phyloP scores from a whole-genome alignment of 1,284 basidiomycete species.

The Inonotus hispidus region DNA sequence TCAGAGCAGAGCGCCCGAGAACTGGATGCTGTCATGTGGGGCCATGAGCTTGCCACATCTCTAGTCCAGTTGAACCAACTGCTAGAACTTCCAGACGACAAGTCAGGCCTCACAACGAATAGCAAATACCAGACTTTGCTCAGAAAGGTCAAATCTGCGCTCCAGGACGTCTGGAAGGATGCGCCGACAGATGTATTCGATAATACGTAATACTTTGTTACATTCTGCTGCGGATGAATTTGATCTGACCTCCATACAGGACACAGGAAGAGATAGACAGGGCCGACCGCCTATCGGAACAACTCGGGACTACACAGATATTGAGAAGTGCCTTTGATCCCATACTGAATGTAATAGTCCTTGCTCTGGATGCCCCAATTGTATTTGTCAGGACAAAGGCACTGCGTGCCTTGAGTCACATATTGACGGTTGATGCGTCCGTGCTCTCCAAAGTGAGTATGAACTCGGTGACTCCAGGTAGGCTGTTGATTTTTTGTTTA shows the following conservation, averaged over 20 bases:
- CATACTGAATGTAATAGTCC: conserved; percentile 71
- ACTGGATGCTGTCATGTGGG: conserved; percentile 65
- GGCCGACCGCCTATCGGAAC: conserved; percentile 65
- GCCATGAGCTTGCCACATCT: conserved; percentile 64
- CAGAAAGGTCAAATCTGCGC: conserved; percentile 48
- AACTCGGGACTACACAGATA: conserved; percentile 69
- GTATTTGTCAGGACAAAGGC: conserved; percentile 92
- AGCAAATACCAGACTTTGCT: conserved; percentile 44
- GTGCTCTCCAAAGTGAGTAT: conserved; percentile 65
- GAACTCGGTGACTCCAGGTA: neutral
- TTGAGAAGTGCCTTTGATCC: conserved; percentile 75
- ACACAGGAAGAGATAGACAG: conserved; percentile 62
- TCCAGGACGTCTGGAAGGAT: conserved; percentile 67
- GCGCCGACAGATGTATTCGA: conserved; percentile 66
- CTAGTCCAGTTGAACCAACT: conserved; percentile 48
- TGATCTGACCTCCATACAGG: conserved; percentile 28
- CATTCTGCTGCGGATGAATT: neutral
- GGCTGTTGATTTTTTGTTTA: conserved; percentile 26
- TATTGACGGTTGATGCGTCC: conserved; percentile 82
- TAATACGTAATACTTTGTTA: conserved; percentile 47
- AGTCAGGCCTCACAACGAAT: conserved; percentile 25
- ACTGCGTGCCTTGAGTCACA: conserved; percentile 76
- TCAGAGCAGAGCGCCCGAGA: conserved; percentile 66
- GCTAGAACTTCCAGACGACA: conserved; percentile 34
- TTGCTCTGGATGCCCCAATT: conserved; percentile 71